Conservation (phyloP, 371 early-diverging fungal species). For the Mucor sp. region DNA sequence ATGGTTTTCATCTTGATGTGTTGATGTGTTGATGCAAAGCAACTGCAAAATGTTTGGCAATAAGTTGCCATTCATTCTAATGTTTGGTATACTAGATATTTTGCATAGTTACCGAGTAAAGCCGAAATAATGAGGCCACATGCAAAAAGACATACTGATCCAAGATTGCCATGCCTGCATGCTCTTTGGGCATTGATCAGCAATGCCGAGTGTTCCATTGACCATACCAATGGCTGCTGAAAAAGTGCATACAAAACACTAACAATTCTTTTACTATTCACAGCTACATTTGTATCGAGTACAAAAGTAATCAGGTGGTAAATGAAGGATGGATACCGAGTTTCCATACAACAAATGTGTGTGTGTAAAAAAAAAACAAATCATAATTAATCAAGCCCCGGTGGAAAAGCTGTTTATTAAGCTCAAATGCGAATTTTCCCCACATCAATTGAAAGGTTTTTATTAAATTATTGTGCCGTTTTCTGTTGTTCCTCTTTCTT, state of each 20-base stretch:
- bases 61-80: neutral
- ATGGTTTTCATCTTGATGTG: neutral
- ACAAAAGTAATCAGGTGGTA: neutral
- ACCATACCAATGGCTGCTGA: neutral
- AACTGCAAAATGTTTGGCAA: neutral
- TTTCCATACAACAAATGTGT: neutral
- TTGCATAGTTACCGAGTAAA: neutral
- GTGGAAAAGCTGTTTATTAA: neutral
- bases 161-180: neutral
- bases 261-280: neutral
- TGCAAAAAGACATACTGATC: neutral
- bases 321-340: neutral
- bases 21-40: no score
- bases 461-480: neutral
- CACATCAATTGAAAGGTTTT: neutral
- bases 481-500: neutral
- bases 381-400: neutral
- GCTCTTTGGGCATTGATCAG: neutral
- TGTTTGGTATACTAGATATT: neutral
- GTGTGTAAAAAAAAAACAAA: neutral
- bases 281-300: neutral
- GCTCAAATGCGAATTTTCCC: constrained; percentile 1
- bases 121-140: neutral
- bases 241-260: neutral
- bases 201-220: neutral